These are phyloP conservation scores for Elsinoe batatas DNA, from an alignment of 2,329 filamentous ascomycete genomes.

Conservation along the genomic window DNA sequence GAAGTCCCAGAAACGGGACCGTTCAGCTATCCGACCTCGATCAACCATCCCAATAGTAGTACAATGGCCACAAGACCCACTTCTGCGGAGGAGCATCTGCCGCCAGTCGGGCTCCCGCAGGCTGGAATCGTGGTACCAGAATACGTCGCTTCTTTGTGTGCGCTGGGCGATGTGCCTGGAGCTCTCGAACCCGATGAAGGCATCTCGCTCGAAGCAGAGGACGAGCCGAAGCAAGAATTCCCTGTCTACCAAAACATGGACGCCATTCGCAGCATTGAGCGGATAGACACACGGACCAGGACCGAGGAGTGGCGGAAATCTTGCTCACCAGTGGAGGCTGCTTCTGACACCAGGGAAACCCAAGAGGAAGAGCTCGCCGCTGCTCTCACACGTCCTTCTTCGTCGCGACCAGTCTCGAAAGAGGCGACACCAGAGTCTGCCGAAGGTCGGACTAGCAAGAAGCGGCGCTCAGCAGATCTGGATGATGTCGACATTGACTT, in stretches of 20 bases:
- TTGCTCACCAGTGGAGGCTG: background rate
- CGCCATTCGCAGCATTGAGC: conserved; percentile 5
- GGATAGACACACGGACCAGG: background rate
- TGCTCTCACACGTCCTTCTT: background rate
- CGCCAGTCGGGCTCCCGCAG: background rate
- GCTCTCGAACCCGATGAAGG: background rate
- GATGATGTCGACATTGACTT: conserved; percentile 2
- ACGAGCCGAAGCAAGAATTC: background rate
- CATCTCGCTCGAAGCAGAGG: background rate
- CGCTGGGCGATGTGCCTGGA: background rate
- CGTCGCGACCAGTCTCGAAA: background rate
- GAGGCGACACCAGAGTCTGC: background rate
- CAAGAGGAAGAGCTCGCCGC: background rate
- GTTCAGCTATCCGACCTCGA: background rate
- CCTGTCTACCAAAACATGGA: background rate
- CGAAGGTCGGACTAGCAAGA: conserved; percentile 3
- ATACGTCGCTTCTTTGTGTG: conserved; percentile 3
- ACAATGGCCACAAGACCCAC: background rate
- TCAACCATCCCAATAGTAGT: background rate
- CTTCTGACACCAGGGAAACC: background rate
- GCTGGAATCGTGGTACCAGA: background rate
- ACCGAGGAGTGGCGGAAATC: conserved; percentile 5
- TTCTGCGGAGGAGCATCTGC: background rate
- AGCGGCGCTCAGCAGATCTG: conserved; percentile 9
- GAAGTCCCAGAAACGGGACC: background rate